Conservation (phyloP, 257 asterid species). For the Solanum clarkiae region DNA sequence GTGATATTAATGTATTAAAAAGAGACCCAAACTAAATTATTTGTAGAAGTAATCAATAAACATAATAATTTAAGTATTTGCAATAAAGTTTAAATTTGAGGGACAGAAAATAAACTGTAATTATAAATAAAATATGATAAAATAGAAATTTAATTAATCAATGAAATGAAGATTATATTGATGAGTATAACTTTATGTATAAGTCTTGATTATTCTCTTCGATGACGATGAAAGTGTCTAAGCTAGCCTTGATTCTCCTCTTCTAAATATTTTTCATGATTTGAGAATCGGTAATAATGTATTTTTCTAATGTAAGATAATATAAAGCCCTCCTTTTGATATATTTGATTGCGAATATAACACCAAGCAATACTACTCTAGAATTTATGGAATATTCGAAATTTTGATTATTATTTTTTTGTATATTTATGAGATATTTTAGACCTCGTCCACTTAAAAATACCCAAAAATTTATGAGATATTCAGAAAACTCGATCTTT, state of each 20-base stretch:
- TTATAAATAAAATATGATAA: neutral
- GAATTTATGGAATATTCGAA: neutral
- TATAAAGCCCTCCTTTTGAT: neutral
- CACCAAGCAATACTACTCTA: neutral
- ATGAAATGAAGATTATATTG: neutral
- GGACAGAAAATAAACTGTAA: neutral
- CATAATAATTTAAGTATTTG: neutral
- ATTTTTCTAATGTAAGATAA: neutral
- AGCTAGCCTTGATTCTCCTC: neutral
- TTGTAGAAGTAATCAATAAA: neutral
- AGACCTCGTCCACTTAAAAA: rapidly evolving
- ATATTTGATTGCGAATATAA: neutral
- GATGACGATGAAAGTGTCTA: no score
- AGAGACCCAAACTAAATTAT: neutral
- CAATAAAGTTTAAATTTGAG: neutral
- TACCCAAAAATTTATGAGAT: neutral
- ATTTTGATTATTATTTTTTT: neutral
- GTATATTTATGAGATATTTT: neutral
- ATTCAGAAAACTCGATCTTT: neutral
- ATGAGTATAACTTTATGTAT: no score
- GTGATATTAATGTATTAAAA: neutral
- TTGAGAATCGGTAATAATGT: neutral
- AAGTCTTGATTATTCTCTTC: no score
- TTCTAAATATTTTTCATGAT: neutral
- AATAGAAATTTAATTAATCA: neutral